Base-by-base conservation (phyloP, 306 rosid species). In the Trifolium dubium region DNA sequence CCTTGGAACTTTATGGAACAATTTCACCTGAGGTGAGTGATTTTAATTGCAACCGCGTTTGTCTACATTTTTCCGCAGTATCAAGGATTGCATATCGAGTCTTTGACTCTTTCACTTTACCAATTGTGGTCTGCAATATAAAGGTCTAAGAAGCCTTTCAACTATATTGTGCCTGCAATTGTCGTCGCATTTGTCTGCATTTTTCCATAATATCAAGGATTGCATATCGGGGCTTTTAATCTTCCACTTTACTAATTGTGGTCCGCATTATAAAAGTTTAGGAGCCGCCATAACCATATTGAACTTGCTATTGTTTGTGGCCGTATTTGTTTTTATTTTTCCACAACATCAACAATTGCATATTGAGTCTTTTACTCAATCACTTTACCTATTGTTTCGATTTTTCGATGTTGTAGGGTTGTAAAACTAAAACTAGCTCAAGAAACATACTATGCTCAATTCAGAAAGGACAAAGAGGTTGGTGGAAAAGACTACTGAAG, bases 401-500 rank as follows among this genome's bases (percentile, higher is more conserved):
- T 58, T 60, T 74, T 10, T 35, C 23, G 23, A 23, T 23, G 10
- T 35, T 68, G 32, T 71, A 90, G 88, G 88, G 88, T 65, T 88
- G 96, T 77, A 89, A 86, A 84, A 92, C 83, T 60, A 89, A 86
- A 79, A 51, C 82, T 50, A 91, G 97, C 71, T 67, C 85, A 69
- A 86, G 97, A 83, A 92, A 89, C 86, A 92, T 89, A 51, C 73
- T 89, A 19, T 92, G 96, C 82, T 83, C 87, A 47, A 72, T 92
- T 74, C 96, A 88, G 84, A 92, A 92, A 77, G 86, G 82, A 66
- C 85, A 89, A 77, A 89, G 83, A 75, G 89, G 85, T 74, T 92
- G 97, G 97, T 92, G 97, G 92, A 85, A 86, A 72, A 78, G 97
- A 79, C 69, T 92, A 15, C 85, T 89, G 79, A 89, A 89, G 86